Base-by-base conservation (phyloP, 805 yeast species). In the Brettanomyces bruxellensis region DNA sequence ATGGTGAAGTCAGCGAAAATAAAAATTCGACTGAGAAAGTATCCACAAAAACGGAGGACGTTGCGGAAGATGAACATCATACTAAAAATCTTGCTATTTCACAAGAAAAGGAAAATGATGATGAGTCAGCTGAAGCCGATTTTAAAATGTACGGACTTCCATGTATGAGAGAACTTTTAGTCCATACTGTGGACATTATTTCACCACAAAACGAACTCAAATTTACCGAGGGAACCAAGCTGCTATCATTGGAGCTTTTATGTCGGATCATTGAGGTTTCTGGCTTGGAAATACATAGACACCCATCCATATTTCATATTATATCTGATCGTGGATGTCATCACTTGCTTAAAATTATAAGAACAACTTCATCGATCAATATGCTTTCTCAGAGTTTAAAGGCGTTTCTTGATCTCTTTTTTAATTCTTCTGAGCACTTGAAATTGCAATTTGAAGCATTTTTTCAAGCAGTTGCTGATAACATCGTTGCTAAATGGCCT, bases 321-420 rank as follows among this genome's bases (percentile, higher is more conserved):
- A 75, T 87, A 8, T 76, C 91, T 1, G 93, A 88, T 56, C 82
- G 86, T 8, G 75, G 90, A n/a, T 86, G 88, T 61, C 91, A 89
- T 59, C 86, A 87, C 57, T 72, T 90, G 28, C 76, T 91, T 41
- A 93, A 82, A 60, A 75, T 89, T 25, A 78, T 89, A 30, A 86
- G 95, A 50, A 74, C 78, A 34, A 71, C 76, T 2, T 9, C 25
- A 11, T 83, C 88, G 14, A 76, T 86, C 2, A 72, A 83, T 3
- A 67, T 93, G 9, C 69, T 91, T 13, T 86, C 82, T 51, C 79
- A 85, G 8, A 78, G 96, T 0, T 70, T 93, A 51, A 85, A 84
- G 53, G 69, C 89, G 25, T 83, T 88, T 55, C 72, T 86, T 4
- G 79, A 93, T 12, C 69, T 91, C 51, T 72, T 84, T 6, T 73